phyloP scores from a whole-genome alignment of 1,139 yeast species.

The Yamadazyma blattariae region DNA sequence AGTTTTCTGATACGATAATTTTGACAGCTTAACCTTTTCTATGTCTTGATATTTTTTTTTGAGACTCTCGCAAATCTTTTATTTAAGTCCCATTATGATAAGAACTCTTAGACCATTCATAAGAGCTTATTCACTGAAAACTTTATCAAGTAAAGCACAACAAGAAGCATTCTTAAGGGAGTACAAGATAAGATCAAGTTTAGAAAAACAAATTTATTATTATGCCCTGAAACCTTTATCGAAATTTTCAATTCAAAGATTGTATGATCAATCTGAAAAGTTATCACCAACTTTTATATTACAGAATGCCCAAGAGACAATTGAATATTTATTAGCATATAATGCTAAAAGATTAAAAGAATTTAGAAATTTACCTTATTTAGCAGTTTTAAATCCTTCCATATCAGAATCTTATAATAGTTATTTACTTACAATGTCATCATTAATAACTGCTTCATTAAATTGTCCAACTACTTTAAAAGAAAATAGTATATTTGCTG shows the following conservation, averaged over 20 bases:
- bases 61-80: too few species aligned
- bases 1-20: too few species aligned
- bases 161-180: constrained; percentile 39
- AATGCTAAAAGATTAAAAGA: constrained; percentile 61
- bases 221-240: constrained; percentile 49
- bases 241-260: constrained; percentile 43
- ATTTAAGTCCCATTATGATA: too few species aligned
- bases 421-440: constrained; percentile 69
- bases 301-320: constrained; percentile 40
- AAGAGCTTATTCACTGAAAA: too few species aligned
- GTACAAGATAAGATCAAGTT: constrained; percentile 47
- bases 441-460: constrained; percentile 46
- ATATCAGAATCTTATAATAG: constrained; percentile 76
- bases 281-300: constrained; percentile 35
- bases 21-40: too few species aligned
- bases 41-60: too few species aligned
- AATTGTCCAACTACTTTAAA: constrained; percentile 43
- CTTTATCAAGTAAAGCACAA: constrained; percentile 13
- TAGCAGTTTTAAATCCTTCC: constrained; percentile 84
- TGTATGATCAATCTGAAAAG: constrained; percentile 39
- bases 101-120: too few species aligned
- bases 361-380: constrained; percentile 73
- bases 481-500: constrained; percentile 50
- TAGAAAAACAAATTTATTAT: constrained; percentile 50
- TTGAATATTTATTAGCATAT: constrained; percentile 41